These are phyloP conservation scores for Colletotrichum truncatum DNA, from an alignment of 2,329 filamentous ascomycete species.

Conservation along the genomic window DNA sequence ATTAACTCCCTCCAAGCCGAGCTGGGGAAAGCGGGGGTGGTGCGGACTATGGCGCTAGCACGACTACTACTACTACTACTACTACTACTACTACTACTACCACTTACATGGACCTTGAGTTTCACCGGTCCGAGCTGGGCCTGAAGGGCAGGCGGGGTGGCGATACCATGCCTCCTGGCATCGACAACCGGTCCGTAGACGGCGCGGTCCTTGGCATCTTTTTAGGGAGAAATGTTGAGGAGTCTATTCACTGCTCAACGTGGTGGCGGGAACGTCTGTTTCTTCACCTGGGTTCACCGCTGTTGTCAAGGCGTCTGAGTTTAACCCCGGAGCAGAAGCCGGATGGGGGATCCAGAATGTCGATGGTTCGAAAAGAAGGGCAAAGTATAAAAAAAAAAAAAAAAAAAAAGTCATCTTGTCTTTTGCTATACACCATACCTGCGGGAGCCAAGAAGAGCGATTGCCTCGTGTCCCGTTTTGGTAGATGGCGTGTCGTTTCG, in stretches of 20 bases:
- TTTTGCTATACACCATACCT: no score
- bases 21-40: slow-evolving; percentile 18
- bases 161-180: background rate
- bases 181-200: background rate
- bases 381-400: no score
- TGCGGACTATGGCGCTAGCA: slow-evolving; percentile 5
- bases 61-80: no score
- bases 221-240: background rate
- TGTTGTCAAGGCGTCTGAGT: slow-evolving; percentile 17
- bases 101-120: no score
- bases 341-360: slow-evolving; percentile 3
- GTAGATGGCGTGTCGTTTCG: slow-evolving; percentile 23
- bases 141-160: no score
- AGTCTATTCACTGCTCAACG: background rate
- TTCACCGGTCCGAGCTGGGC: no score
- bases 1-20: background rate
- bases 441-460: background rate
- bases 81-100: no score
- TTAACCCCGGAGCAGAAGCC: slow-evolving; percentile 6
- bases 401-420: no score
- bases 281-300: slow-evolving; percentile 22
- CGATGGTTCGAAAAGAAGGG: background rate
- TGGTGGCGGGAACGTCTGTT: background rate
- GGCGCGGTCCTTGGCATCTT: background rate
- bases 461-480: background rate